Base-by-base conservation (phyloP, 1,284 basidiomycete species). In the Ustilago tritici region DNA sequence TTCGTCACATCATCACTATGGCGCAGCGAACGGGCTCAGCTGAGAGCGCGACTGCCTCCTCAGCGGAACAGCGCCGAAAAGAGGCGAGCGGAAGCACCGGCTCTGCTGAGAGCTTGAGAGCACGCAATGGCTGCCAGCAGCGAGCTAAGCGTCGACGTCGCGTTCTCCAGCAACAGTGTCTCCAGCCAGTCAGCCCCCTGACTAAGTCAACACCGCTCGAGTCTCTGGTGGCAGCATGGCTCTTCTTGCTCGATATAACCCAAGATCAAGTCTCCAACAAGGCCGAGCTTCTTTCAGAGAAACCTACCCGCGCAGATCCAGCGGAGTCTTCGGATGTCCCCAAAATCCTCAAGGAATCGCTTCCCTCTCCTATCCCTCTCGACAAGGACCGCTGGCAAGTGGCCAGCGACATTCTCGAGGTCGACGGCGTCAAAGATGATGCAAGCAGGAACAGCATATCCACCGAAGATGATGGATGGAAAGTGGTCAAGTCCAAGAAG, bases 301-400 rank as follows among this genome's bases (percentile, higher is more conserved):
- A 47, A n/a, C 41, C 8, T 32, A 28, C 3, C 23, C 23, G 23
- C 23, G 23, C 49, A 12, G 19, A 38, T 2, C 34, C 12, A 47
- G 12, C 7, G 0, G 43, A 46, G 15, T 17, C n/a, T 6, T 38
- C 46, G 5, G 28, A n/a, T 4, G 34, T 38, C 14, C 36, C 57
- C 1, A 19, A 31, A 8, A 32, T 60, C 28, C 40, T 59, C 14
- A 17, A 43, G 5, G 60, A 71, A 3, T 55, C 43, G 6, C 50
- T 53, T 0, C 40, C 35, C 11, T 54, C 72, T 1, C 41, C 63
- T 5, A 58, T 73, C 34, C 67, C 70, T 1, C 14, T 77, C 43
- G 74, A 79, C 47, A 58, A 66, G 49, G 78, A 79, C 40, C 74
- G 78, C 0, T 77, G 78, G 74, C 78, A 77, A 65, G 59, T 79